These are phyloP conservation scores for Leccinum griseonigrum DNA, from an alignment of 1,284 basidiomycete species.

Conservation along the genomic window DNA sequence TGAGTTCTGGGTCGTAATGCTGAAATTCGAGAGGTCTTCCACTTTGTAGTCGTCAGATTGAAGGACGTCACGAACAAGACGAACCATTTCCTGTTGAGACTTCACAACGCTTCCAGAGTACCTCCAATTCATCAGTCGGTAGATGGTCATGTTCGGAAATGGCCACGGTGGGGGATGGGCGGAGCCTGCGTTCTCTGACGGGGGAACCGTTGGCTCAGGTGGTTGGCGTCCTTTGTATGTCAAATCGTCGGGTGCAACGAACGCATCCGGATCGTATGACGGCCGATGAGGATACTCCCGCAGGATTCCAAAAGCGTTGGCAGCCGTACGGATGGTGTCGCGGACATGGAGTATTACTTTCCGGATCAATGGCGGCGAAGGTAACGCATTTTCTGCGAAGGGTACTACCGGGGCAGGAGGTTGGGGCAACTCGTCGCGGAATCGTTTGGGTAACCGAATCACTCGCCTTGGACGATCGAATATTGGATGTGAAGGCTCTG, in stretches of 20 bases:
- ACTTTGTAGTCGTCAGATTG: too few relatives aligned
- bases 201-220: too few relatives aligned
- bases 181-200: too few relatives aligned
- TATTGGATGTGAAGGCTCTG: too few relatives aligned
- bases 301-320: slow-evolving; percentile 23
- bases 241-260: neutral
- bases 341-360: slow-evolving; percentile 20
- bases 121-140: too few relatives aligned
- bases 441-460: neutral
- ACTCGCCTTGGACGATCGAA: neutral
- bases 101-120: too few relatives aligned
- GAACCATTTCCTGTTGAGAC: too few relatives aligned
- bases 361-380: neutral
- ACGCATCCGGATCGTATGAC: slow-evolving; percentile 23
- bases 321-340: slow-evolving; percentile 16
- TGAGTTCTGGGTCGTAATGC: too few relatives aligned
- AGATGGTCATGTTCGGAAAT: too few relatives aligned
- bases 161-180: too few relatives aligned
- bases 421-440: neutral
- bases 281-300: slow-evolving; percentile 22
- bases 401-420: neutral
- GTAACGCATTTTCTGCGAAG: neutral
- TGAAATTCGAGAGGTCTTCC: too few relatives aligned
- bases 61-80: too few relatives aligned
- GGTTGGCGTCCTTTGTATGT: neutral